Percentiles rank a stretch among this genome's conserved stretches.
These are phyloP conservation scores for Tuber umbilicatum DNA, from an alignment of 495 filamentous ascomycete genomes.

Conservation along the genomic window DNA sequence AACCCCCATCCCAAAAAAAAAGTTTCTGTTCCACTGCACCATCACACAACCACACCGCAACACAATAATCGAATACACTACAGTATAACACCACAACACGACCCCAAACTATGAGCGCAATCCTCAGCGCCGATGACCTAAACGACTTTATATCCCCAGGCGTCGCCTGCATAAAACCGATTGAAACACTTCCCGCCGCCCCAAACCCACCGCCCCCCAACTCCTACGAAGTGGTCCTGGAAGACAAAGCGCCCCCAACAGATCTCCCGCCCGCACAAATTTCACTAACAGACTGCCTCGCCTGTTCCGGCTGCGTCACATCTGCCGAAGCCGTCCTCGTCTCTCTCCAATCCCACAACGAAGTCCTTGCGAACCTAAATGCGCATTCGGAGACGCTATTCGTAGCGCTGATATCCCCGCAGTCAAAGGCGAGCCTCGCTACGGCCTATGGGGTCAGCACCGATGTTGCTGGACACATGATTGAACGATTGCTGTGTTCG, in stretches of 20 bases:
- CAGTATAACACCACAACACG: conserved; percentile 3
- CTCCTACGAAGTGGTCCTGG: conserved; percentile 79
- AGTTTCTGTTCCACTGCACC: neutral
- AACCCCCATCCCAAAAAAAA: neutral
- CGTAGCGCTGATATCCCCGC: conserved; percentile 84
- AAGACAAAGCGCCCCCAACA: conserved; percentile 64
- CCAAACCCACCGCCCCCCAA: conserved; percentile 47
- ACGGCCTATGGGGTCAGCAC: conserved; percentile 69
- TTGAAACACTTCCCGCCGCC: conserved; percentile 62
- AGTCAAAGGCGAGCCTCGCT: conserved; percentile 78
- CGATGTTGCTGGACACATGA: conserved; percentile 68
- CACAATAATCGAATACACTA: neutral
- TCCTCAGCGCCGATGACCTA: conserved; percentile 89
- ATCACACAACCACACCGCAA: neutral
- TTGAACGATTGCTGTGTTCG: conserved; percentile 70
- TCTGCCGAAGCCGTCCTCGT: conserved; percentile 94
- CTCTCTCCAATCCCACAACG: conserved; percentile 80
- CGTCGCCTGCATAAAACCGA: conserved; percentile 94
- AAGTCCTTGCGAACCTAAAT: conserved; percentile 79
- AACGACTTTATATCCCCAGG: conserved; percentile 99
- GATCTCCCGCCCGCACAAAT: conserved; percentile 62
- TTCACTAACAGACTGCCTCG: conserved; percentile 92
- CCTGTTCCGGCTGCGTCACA: conserved; percentile 95
- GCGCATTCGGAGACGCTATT: conserved; percentile 45
- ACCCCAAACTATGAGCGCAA: conserved; percentile 69